phyloP scores from a whole-genome alignment of 1,284 basidiomycete genomes.

The Sanghuangporus weigelae region DNA sequence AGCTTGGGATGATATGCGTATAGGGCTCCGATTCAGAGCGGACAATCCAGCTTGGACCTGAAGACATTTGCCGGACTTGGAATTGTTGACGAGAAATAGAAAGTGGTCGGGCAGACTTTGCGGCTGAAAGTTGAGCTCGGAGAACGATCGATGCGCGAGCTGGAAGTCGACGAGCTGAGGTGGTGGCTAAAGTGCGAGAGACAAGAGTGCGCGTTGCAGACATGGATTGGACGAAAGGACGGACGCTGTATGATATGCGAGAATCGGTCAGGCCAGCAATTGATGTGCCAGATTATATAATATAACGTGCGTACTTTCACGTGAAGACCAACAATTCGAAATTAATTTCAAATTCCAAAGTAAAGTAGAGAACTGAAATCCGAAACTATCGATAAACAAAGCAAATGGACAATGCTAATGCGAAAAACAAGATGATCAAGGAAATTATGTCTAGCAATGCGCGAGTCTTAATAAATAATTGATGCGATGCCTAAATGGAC shows the following conservation, averaged over 20 bases:
- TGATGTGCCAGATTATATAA: not conserved
- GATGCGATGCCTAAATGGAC: too few relatives aligned
- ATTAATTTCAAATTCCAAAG: too few relatives aligned
- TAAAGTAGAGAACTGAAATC: too few relatives aligned
- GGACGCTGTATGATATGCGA: not conserved
- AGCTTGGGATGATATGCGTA: conserved; percentile 71
- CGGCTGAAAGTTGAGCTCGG: not conserved
- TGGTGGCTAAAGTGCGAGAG: not conserved
- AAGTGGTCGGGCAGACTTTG: not conserved
- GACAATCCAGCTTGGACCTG: not conserved
- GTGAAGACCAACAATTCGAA: too few relatives aligned
- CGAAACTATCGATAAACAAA: too few relatives aligned
- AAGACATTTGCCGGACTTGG: not conserved
- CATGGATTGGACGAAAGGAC: not conserved
- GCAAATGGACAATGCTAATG: too few relatives aligned
- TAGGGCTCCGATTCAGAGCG: conserved; percentile 30
- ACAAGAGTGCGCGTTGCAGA: not conserved
- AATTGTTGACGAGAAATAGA: not conserved
- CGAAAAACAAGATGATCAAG: too few relatives aligned
- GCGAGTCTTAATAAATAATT: too few relatives aligned
- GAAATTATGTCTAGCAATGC: too few relatives aligned
- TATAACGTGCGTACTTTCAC: too few relatives aligned
- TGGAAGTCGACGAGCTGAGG: not conserved
- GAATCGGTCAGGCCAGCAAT: not conserved
- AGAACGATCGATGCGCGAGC: not conserved